Conservation (phyloP, 1,284 basidiomycete species). For the Inonotus obliquus region DNA sequence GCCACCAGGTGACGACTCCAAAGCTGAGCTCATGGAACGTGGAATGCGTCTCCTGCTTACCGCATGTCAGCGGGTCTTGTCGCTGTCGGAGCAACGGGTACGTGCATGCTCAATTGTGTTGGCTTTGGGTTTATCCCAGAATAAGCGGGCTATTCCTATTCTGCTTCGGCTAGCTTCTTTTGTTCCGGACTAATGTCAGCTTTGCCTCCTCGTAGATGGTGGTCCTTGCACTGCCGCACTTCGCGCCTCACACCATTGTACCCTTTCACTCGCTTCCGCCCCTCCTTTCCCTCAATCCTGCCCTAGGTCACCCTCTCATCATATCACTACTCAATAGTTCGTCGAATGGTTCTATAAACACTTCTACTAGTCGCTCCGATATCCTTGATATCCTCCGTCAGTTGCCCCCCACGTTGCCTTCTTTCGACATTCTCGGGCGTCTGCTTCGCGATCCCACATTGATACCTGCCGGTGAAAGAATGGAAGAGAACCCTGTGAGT, state of each 20-base stretch:
- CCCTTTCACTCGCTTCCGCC: conserved; percentile 61
- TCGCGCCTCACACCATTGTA: conserved; percentile 53
- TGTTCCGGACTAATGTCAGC: background rate
- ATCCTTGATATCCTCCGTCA: conserved; percentile 55
- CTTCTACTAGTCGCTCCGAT: conserved; percentile 32
- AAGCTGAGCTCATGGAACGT: conserved; percentile 21
- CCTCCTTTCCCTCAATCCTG: conserved; percentile 62
- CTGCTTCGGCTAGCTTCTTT: background rate
- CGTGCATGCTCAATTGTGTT: conserved; percentile 21
- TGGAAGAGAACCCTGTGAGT: conserved; percentile 28
- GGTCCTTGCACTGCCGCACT: conserved; percentile 33
- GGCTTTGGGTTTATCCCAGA: background rate
- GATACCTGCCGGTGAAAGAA: conserved; percentile 23
- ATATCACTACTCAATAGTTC: conserved; percentile 43
- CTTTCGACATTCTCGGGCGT: conserved; percentile 66
- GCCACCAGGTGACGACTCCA: background rate
- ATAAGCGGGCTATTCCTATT: background rate
- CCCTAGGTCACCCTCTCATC: conserved; percentile 59
- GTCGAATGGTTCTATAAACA: conserved; percentile 31
- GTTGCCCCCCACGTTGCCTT: conserved; percentile 63
- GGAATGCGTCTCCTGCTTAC: conserved; percentile 62
- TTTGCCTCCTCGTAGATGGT: conserved; percentile 5
- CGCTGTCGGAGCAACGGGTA: conserved; percentile 68
- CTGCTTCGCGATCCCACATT: conserved; percentile 56
- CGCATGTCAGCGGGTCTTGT: conserved; percentile 64